Base-by-base conservation (phyloP, 106 monocot genomes). In the Phalaenopsis aphrodite region DNA sequence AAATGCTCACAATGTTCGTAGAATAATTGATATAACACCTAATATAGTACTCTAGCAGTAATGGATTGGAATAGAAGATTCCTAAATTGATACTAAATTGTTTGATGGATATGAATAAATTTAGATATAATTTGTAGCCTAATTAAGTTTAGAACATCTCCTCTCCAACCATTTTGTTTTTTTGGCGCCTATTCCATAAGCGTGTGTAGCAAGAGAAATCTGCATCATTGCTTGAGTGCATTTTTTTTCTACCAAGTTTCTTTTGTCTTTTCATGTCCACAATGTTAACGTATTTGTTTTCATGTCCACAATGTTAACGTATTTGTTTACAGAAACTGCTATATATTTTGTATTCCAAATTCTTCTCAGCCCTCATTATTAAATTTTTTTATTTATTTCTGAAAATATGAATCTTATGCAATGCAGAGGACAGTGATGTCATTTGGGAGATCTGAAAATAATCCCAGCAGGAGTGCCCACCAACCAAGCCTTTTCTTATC, bases 401-500 rank as follows among this genome's bases (percentile, higher is more conserved):
- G 11, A 30, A 18, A 0, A 69, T 67, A 36, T 19, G 38, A 12
- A 8, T 38, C n/a, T 69, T 69, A 11, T 69, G 58, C 19, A 69
- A 38, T 69, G 69, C 69, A 69, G 69, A 69, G 69, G 69, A 69
- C 12, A 69, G 69, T 12, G 69, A 69, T 39, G 69, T 69, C 24
- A 69, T 69, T 69, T 69, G 69, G 69, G 69, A 69, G 69, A 12
- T 69, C 10, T 30, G 69, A 30, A 69, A 69, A 12, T 38, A 38
- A 38, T 18, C 38, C 11, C 36, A 38, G 66, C n/a, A 30, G 57
- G 12, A 12, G 2, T 57, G 57, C 57, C 30, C 14, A 45, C 43
- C 43, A 45, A 4, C 43, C 5, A 45, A 45, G 3, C 5, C 43
- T 30, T 45, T 45, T 1, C 3, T 45, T 45, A 45, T 45, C 6